Conservation (phyloP, 1,284 basidiomycete species). For the Lignosus rhinocerotis region DNA sequence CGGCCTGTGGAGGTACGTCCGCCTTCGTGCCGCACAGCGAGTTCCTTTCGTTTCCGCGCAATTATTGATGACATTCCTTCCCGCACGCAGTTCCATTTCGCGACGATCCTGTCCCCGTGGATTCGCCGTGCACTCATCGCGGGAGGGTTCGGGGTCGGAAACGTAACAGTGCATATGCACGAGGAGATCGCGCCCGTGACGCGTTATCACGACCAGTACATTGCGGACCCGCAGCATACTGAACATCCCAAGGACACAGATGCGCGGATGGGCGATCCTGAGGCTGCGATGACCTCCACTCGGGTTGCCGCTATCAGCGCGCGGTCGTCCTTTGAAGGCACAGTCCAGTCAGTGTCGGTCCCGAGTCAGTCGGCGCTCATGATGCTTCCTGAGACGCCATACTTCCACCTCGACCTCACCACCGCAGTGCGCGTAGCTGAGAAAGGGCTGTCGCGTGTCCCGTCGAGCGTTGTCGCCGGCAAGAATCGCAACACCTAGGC, state of each 20-base stretch:
- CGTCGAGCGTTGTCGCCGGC: constrained; percentile 12
- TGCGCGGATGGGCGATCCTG: constrained; percentile 16
- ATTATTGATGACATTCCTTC: neutral
- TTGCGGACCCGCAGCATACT: constrained; percentile 29
- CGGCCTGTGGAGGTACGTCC: constrained; percentile 59
- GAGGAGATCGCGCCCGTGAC: constrained; percentile 76
- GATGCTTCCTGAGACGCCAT: constrained; percentile 64
- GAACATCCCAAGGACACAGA: constrained; percentile 1
- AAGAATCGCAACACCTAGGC: constrained; percentile 1
- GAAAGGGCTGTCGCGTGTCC: constrained; percentile 21
- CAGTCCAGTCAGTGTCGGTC: constrained; percentile 26
- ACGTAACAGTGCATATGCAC: constrained; percentile 41
- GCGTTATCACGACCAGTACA: constrained; percentile 49
- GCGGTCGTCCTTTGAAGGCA: constrained; percentile 26
- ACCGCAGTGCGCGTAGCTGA: constrained; percentile 74
- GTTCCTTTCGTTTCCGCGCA: neutral
- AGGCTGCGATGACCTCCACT: constrained; percentile 6
- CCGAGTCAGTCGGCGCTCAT: constrained; percentile 24
- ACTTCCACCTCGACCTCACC: constrained; percentile 83
- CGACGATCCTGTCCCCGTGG: constrained; percentile 88
- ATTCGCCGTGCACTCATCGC: constrained; percentile 86
- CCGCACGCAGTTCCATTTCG: constrained; percentile 71
- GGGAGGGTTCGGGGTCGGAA: constrained; percentile 75
- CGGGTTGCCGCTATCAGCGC: constrained; percentile 1
- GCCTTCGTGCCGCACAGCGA: neutral